Evolutionary conservation across 2,329 filamentous ascomycete genomes (phyloP).

Genomic region (Metarhizium album): DNA sequence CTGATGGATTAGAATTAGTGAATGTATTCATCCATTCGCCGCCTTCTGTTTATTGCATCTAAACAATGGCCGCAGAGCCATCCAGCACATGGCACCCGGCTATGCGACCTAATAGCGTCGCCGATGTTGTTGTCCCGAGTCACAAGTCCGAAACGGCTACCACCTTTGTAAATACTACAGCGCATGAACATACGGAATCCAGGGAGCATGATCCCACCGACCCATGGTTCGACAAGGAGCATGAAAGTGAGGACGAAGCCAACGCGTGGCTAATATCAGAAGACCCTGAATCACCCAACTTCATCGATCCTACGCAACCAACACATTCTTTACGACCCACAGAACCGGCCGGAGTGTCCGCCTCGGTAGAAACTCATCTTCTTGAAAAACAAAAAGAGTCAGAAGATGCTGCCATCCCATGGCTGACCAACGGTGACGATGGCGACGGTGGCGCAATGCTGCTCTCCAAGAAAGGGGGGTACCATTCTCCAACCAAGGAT

Average conservation of each 20-base stretch:
- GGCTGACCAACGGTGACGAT: conserved; percentile 9
- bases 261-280: conserved; percentile 16
- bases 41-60: conserved; percentile 7
- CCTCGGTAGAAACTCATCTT: neutral
- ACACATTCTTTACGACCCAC: neutral
- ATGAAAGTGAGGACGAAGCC: conserved; percentile 10
- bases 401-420: neutral
- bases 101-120: conserved; percentile 24
- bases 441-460: conserved; percentile 15
- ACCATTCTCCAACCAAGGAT: neutral
- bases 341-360: neutral
- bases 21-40: conserved; percentile 1
- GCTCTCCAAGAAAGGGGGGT: conserved; percentile 12
- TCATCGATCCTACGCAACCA: neutral
- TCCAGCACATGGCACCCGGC: conserved; percentile 30
- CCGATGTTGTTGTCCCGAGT: conserved; percentile 1
- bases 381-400: neutral
- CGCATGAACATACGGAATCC: neutral
- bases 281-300: neutral
- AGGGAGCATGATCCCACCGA: neutral
- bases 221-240: neutral
- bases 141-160: neutral
- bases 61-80: conserved; percentile 26
- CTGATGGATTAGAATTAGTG: neutral
- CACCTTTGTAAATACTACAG: neutral